These are phyloP conservation scores for Solanum virginianum DNA, from an alignment of 257 asterid genomes.

Conservation along the genomic window DNA sequence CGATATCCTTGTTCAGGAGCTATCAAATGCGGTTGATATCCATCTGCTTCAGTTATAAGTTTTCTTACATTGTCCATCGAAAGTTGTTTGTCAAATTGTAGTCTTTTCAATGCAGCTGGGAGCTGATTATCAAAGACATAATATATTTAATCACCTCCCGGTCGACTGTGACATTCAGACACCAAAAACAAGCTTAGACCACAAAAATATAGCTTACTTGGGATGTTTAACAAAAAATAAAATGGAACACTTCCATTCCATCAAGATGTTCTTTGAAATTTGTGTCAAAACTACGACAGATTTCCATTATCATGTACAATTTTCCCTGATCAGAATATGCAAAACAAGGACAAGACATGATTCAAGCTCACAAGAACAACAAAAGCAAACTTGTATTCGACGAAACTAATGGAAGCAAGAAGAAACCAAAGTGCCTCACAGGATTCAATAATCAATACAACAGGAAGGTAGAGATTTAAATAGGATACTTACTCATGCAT, in stretches of 20 bases:
- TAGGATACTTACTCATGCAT: constrained; percentile 55
- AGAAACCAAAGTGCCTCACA: neutral
- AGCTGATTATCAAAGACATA: constrained; percentile 59
- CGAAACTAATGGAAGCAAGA: neutral
- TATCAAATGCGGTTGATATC: constrained; percentile 75
- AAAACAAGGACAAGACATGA: neutral
- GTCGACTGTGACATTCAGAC: constrained; percentile 36
- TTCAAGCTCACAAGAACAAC: constrained; percentile 6
- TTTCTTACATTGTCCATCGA: constrained; percentile 65
- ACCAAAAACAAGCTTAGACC: neutral
- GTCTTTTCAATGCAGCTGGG: constrained; percentile 63
- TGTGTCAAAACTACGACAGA: constrained; percentile 63
- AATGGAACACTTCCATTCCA: constrained; percentile 44
- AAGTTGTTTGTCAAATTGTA: constrained; percentile 76
- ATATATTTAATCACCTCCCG: constrained; percentile 76
- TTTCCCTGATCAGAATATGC: constrained; percentile 35
- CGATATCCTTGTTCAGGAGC: constrained; percentile 83
- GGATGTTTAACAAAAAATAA: neutral
- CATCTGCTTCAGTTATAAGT: constrained; percentile 66
- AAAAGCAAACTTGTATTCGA: neutral
- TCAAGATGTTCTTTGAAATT: constrained; percentile 77
- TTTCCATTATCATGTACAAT: constrained; percentile 70
- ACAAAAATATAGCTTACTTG: neutral
- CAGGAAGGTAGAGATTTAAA: neutral
- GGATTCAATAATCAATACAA: neutral